phyloP scores from a whole-genome alignment of 495 filamentous ascomycete species.

The Saxispiralis lemnorum region DNA sequence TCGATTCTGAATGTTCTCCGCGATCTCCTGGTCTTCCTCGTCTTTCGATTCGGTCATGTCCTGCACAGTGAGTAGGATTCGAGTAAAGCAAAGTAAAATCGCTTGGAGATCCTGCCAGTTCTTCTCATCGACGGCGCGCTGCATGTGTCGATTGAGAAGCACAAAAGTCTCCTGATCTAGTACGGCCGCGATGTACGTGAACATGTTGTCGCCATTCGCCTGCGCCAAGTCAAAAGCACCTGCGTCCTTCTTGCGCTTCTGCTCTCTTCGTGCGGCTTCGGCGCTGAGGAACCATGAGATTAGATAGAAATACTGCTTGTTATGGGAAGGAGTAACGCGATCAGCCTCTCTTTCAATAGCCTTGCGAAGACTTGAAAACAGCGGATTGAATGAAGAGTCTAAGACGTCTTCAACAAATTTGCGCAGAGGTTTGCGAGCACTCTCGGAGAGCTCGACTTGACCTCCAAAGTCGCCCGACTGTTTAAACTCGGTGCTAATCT shows the following conservation, averaged over 20 bases:
- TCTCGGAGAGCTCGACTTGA: constrained; percentile 43
- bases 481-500: constrained; percentile 40
- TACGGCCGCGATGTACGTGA: constrained; percentile 70
- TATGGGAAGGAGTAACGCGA: constrained; percentile 53
- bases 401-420: constrained; percentile 84
- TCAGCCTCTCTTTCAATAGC: constrained; percentile 82
- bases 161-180: constrained; percentile 87
- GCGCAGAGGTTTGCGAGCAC: constrained; percentile 53
- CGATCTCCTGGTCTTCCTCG: constrained; percentile 93
- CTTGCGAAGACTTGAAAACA: constrained; percentile 71
- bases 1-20: constrained; percentile 88
- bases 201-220: constrained; percentile 44
- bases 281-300: constrained; percentile 89
- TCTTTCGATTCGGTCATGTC: constrained; percentile 73
- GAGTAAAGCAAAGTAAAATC: constrained; percentile 77
- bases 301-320: constrained; percentile 77
- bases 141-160: constrained; percentile 66
- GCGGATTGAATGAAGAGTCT: constrained; percentile 87
- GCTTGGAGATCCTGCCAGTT: constrained; percentile 73
- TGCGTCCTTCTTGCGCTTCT: constrained; percentile 11
- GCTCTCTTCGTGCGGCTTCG: constrained; percentile 55
- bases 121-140: constrained; percentile 59
- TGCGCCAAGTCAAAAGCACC: background rate
- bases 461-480: constrained; percentile 48
- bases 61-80: constrained; percentile 78